Evolutionary conservation across 345 rosid genomes (phyloP).

Genomic region (Balakata baccata): DNA sequence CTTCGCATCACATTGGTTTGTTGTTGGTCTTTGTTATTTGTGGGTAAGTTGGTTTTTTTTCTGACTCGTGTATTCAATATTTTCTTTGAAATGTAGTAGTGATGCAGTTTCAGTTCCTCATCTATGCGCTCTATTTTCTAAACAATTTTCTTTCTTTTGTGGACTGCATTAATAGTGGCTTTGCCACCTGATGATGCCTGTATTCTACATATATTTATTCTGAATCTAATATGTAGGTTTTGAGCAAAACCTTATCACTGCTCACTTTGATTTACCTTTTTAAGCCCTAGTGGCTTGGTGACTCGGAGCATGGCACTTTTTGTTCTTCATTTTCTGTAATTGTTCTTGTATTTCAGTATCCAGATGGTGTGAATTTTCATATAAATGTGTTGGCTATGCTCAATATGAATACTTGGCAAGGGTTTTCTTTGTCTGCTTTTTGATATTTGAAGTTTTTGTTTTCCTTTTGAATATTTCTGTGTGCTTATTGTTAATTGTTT

Average conservation of each 20-base stretch:
- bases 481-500: not conserved
- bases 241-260: not conserved
- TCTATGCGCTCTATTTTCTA: not conserved
- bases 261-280: not conserved
- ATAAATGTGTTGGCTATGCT: not conserved
- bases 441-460: not conserved
- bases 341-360: not conserved
- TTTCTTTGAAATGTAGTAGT: not conserved
- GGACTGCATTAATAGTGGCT: not conserved
- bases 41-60: not conserved
- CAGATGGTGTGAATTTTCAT: not conserved
- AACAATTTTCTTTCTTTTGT: not conserved
- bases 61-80: not conserved
- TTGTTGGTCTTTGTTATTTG: not conserved
- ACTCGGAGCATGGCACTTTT: not conserved
- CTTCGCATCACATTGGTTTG: not conserved
- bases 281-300: not conserved
- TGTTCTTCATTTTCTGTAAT: not conserved
- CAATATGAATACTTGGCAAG: not conserved
- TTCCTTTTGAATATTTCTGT: not conserved
- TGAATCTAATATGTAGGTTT: not conserved
- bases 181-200: not conserved
- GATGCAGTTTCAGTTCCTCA: not conserved
- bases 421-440: not conserved
- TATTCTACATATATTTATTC: not conserved